phyloP scores from a whole-genome alignment of 164 flowering plant genomes.

The Annona cherimola region DNA sequence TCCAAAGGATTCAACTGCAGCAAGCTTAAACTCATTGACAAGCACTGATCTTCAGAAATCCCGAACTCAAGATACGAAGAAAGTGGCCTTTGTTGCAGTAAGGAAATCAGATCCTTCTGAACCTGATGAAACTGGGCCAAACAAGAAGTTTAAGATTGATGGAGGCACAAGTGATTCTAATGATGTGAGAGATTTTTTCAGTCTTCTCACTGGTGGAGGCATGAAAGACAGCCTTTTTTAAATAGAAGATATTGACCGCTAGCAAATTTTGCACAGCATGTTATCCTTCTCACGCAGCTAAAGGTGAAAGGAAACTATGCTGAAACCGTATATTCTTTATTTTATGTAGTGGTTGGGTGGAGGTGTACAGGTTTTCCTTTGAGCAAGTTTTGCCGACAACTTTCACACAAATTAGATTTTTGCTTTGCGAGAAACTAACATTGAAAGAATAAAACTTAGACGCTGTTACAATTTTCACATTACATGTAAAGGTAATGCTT shows the following conservation, averaged over 20 bases:
- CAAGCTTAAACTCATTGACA: conserved; percentile 5
- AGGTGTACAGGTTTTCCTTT: too few relatives aligned
- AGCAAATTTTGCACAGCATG: too few relatives aligned
- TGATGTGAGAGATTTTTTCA: conserved; percentile 39
- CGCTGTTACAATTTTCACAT: background rate
- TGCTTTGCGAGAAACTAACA: background rate
- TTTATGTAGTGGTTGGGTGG: too few relatives aligned
- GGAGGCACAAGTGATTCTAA: conserved; percentile 1
- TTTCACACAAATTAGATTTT: too few relatives aligned
- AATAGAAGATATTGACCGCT: background rate
- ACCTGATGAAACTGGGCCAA: conserved; percentile 1
- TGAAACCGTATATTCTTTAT: too few relatives aligned
- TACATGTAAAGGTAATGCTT: background rate
- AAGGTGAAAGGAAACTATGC: too few relatives aligned
- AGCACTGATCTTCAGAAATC: conserved; percentile 16
- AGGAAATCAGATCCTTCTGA: conserved; percentile 28
- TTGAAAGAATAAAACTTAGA: background rate
- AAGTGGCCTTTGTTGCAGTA: conserved; percentile 50
- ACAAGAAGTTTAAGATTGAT: background rate
- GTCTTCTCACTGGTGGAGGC: conserved; percentile 42
- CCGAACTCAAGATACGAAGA: conserved; percentile 17
- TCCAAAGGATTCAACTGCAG: conserved; percentile 2
- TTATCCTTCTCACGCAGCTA: too few relatives aligned
- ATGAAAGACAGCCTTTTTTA: conserved; percentile 36
- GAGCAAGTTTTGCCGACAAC: too few relatives aligned